These are phyloP conservation scores for Pyrrhoderma lamaoense DNA, from an alignment of 1,284 basidiomycete species.

Conservation along the genomic window DNA sequence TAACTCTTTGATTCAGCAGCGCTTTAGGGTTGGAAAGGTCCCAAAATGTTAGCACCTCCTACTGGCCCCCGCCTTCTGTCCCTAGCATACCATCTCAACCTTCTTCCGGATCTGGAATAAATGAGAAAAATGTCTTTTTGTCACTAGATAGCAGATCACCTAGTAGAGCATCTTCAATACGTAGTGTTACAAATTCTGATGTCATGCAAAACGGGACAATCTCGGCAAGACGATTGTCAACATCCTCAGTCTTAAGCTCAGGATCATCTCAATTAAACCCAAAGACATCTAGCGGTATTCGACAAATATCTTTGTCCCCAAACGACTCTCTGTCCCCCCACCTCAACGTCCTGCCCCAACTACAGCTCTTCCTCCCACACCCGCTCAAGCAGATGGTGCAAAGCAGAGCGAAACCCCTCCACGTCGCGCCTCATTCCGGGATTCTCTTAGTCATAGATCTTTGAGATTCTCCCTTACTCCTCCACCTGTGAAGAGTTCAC, in stretches of 20 bases:
- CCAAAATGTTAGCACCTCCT: slow-evolving; percentile 21
- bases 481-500: slow-evolving; percentile 48
- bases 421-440: slow-evolving; percentile 42
- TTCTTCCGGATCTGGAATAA: slow-evolving; percentile 32
- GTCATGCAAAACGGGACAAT: slow-evolving; percentile 19
- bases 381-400: slow-evolving; percentile 28
- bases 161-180: too few species aligned
- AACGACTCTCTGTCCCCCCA: slow-evolving; percentile 57
- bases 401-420: slow-evolving; percentile 23
- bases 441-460: slow-evolving; percentile 44
- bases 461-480: slow-evolving; percentile 52
- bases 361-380: slow-evolving; percentile 61
- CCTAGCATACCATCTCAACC: slow-evolving; percentile 29
- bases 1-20: slow-evolving; percentile 37
- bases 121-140: too few species aligned
- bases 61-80: slow-evolving; percentile 19
- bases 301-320: slow-evolving; percentile 28
- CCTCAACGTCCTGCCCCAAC: slow-evolving; percentile 63
- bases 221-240: slow-evolving; percentile 13
- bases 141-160: too few species aligned
- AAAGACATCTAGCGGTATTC: slow-evolving; percentile 21
- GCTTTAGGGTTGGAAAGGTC: slow-evolving; percentile 31
- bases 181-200: slow-evolving; percentile 21
- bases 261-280: slow-evolving; percentile 40
- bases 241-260: slow-evolving; percentile 33